These are phyloP conservation scores for Leptomonas pyrrhocoris DNA, from an alignment of 208 protist genomes.

Conservation along the genomic window DNA sequence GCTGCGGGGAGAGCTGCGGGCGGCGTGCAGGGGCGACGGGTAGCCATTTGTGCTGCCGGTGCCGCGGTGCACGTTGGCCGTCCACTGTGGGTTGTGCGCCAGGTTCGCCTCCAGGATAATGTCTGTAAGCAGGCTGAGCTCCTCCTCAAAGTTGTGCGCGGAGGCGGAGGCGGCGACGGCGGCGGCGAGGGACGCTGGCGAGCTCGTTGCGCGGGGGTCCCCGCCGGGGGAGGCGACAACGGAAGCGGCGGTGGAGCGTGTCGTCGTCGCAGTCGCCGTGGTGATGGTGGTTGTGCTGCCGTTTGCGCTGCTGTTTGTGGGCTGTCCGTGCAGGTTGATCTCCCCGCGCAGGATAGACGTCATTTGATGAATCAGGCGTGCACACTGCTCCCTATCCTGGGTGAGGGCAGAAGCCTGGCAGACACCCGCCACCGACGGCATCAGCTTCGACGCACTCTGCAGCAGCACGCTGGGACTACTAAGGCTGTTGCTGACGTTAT, in stretches of 20 bases:
- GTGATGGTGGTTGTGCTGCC: slow-evolving; percentile 13
- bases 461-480: slow-evolving; percentile 21
- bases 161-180: slow-evolving; percentile 4
- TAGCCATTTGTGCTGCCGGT: slow-evolving; percentile 25
- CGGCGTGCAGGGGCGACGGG: slow-evolving; percentile 23
- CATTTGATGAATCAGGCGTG: slow-evolving; percentile 57
- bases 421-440: slow-evolving; percentile 51
- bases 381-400: slow-evolving; percentile 43
- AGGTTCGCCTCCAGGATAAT: slow-evolving; percentile 44
- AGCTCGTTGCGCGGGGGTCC: slow-evolving; percentile 30
- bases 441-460: slow-evolving; percentile 36
- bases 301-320: neutral
- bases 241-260: neutral
- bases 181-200: slow-evolving; percentile 8
- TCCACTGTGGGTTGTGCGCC: slow-evolving; percentile 34
- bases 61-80: slow-evolving; percentile 28
- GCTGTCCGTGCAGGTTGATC: slow-evolving; percentile 36
- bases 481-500: slow-evolving; percentile 8
- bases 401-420: slow-evolving; percentile 47
- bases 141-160: slow-evolving; percentile 43
- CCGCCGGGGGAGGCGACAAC: slow-evolving; percentile 29
- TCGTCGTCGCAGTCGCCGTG: neutral
- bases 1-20: slow-evolving; percentile 28
- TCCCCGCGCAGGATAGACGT: slow-evolving; percentile 40
- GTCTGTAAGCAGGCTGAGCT: slow-evolving; percentile 44